Evolutionary conservation across 495 filamentous ascomycete species (phyloP).

Genomic region (Hyaloscypha variabilis): DNA sequence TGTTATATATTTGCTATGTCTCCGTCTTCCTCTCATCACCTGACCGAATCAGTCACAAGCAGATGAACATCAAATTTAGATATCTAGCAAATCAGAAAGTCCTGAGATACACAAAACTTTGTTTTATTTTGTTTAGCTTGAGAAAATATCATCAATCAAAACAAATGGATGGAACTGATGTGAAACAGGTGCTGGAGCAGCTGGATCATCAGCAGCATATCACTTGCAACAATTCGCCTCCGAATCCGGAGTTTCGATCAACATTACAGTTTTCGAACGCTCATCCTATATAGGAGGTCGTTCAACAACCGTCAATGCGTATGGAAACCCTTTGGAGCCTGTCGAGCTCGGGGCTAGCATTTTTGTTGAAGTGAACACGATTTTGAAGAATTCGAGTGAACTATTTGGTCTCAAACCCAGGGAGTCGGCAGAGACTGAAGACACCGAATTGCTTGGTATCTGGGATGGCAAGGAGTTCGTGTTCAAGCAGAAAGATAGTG

Average conservation of each 20-base stretch:
- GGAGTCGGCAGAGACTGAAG: conserved; percentile 28
- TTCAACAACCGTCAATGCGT: conserved; percentile 84
- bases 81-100: not conserved
- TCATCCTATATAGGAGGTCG: conserved; percentile 81
- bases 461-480: conserved; percentile 85
- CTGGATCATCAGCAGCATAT: conserved; percentile 85
- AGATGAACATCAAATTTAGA: not conserved
- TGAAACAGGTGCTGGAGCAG: conserved; percentile 80
- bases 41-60: not conserved
- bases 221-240: conserved; percentile 71
- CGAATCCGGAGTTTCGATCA: conserved; percentile 50
- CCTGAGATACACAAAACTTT: not conserved
- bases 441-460: conserved; percentile 63
- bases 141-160: not conserved
- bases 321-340: conserved; percentile 66
- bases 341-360: conserved; percentile 92
- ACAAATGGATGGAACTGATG: not conserved
- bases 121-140: not conserved
- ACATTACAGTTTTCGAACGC: conserved; percentile 90
- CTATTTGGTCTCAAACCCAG: conserved; percentile 65
- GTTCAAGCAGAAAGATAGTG: conserved; percentile 58
- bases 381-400: conserved; percentile 73
- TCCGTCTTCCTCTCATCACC: not conserved
- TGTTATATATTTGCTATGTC: not conserved
- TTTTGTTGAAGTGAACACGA: conserved; percentile 86